Percentiles rank a stretch among this genome's conserved stretches.
Conservation (phyloP, 768 basidiomycete genomes). For the Amanita muscaria region DNA sequence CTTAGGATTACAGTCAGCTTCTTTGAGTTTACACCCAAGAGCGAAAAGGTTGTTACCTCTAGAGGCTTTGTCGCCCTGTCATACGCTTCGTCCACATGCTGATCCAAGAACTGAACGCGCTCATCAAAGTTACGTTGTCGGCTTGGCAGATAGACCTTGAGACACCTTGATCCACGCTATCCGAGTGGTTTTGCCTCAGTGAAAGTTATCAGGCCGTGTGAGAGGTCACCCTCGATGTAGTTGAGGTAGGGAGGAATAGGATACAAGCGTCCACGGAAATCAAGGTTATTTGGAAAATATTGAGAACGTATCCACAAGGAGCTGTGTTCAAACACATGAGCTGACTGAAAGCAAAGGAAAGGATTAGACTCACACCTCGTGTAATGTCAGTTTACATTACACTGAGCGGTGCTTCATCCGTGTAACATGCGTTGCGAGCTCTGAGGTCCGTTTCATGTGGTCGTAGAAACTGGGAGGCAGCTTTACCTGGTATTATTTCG, state of each 20-base stretch:
- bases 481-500: no score
- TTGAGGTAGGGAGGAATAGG: slow-evolving; percentile 93
- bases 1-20: slow-evolving; percentile 30
- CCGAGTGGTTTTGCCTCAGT: slow-evolving; percentile 74
- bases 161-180: slow-evolving; percentile 80
- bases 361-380: slow-evolving; percentile 56
- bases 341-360: slow-evolving; percentile 9
- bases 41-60: slow-evolving; percentile 35
- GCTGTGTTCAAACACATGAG: slow-evolving; percentile 49
- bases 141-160: slow-evolving; percentile 93
- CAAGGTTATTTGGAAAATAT: slow-evolving; percentile 94
- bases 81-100: slow-evolving; percentile 66
- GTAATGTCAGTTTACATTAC: slow-evolving; percentile 96
- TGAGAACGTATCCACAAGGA: slow-evolving; percentile 79
- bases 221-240: slow-evolving; percentile 92
- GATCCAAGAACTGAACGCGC: slow-evolving; percentile 67
- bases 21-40: slow-evolving; percentile 1
- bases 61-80: slow-evolving; percentile 81
- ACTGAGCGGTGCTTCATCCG: slow-evolving; percentile 76
- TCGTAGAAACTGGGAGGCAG: slow-evolving; percentile 71
- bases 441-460: slow-evolving; percentile 40
- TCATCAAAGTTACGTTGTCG: slow-evolving; percentile 96
- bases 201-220: slow-evolving; percentile 80
- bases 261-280: slow-evolving; percentile 96
- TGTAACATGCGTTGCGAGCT: slow-evolving; percentile 42